phyloP scores from a whole-genome alignment of 371 early-diverging fungal genomes.

The Actinomortierella ambigua region DNA sequence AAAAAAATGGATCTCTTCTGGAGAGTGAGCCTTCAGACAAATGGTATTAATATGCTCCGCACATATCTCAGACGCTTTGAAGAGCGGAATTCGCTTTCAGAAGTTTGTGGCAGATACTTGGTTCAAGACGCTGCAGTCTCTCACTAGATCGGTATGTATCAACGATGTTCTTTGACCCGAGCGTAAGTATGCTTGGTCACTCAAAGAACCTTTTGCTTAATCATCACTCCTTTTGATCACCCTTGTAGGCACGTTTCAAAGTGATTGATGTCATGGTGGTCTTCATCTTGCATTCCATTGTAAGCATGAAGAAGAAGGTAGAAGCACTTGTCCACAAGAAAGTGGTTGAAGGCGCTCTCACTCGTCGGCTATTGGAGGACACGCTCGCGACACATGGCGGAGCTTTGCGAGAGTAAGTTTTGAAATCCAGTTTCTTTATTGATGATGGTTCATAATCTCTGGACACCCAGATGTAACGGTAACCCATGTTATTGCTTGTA shows the following conservation, averaged over 20 bases:
- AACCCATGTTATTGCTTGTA: conserved; percentile 7
- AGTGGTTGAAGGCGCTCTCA: conserved; percentile 56
- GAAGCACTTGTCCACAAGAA: conserved; percentile 64
- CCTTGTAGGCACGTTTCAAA: conserved; percentile 49
- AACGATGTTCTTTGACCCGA: not conserved
- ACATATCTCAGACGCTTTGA: conserved; percentile 60
- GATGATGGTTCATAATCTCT: not conserved
- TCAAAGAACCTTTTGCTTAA: not conserved
- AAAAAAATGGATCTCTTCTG: no score
- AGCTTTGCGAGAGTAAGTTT: conserved; percentile 54
- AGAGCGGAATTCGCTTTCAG: conserved; percentile 68
- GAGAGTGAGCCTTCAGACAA: no score
- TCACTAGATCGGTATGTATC: conserved; percentile 23
- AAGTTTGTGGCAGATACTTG: conserved; percentile 76
- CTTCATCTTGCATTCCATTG: conserved; percentile 68
- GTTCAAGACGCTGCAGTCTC: conserved; percentile 58
- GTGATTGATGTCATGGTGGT: conserved; percentile 72
- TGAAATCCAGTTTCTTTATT: not conserved
- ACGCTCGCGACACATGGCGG: conserved; percentile 56
- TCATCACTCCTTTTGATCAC: not conserved
- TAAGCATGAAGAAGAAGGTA: conserved; percentile 68
- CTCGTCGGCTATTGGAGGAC: conserved; percentile 55
- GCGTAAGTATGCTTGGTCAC: not conserved
- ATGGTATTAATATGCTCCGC: no score
- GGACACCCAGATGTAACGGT: not conserved